These are phyloP conservation scores for Rugosomyces carneus DNA, from an alignment of 1,284 basidiomycete genomes.

Conservation along the genomic window DNA sequence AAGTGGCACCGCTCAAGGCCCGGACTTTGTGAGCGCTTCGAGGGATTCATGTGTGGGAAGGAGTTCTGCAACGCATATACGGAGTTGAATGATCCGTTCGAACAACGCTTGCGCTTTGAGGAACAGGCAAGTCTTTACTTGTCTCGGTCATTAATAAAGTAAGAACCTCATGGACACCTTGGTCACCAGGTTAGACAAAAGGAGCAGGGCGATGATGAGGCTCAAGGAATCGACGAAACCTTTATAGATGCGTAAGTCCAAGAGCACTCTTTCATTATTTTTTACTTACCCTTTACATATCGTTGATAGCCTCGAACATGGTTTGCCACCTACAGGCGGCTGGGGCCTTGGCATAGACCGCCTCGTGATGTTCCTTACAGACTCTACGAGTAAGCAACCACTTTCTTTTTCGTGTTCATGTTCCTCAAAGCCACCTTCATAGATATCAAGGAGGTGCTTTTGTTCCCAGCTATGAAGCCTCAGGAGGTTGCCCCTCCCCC, in stretches of 20 bases:
- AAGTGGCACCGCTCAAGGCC: constrained; percentile 92
- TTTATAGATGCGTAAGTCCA: constrained; percentile 80
- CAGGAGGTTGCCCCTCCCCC: constrained; percentile 37
- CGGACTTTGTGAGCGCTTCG: constrained; percentile 97
- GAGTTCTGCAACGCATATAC: constrained; percentile 98
- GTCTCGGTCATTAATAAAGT: not conserved
- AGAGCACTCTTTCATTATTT: not conserved
- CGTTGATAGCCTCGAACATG: constrained; percentile 80
- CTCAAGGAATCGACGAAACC: constrained; percentile 94
- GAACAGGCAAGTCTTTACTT: constrained; percentile 37
- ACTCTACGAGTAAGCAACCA: constrained; percentile 71
- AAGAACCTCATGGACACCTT: not conserved
- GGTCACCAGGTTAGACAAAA: constrained; percentile 77
- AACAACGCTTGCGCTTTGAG: constrained; percentile 94
- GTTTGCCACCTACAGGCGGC: constrained; percentile 94
- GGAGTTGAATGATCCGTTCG: constrained; percentile 97
- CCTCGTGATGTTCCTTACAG: constrained; percentile 93
- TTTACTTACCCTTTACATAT: constrained; percentile 7
- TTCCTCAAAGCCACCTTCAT: constrained; percentile 8
- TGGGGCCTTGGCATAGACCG: constrained; percentile 95
- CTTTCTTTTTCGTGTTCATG: constrained; percentile 1
- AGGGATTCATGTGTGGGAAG: constrained; percentile 97
- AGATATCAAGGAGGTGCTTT: constrained; percentile 88
- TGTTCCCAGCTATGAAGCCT: constrained; percentile 92
- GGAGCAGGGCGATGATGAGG: constrained; percentile 96